phyloP scores from a whole-genome alignment of 2,329 filamentous ascomycete genomes.

The Rutstroemia sp. region DNA sequence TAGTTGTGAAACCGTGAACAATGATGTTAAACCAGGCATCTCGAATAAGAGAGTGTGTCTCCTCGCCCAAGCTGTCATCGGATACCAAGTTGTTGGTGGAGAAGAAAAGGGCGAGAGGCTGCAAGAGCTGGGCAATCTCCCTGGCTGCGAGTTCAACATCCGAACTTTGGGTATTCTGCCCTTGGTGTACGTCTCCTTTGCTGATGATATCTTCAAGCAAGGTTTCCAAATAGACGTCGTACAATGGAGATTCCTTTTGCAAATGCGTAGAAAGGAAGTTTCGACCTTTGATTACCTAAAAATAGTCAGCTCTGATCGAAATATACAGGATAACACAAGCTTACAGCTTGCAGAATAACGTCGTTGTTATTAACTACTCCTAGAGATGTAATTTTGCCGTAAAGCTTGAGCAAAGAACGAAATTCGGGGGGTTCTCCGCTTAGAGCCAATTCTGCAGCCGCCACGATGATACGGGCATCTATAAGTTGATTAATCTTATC shows the following conservation, averaged over 20 bases:
- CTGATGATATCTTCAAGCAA: conserved; percentile 82
- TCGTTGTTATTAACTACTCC: conserved; percentile 63
- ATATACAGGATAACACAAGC: conserved; percentile 25
- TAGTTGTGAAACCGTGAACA: conserved; percentile 79
- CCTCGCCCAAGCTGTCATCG: conserved; percentile 47
- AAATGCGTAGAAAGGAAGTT: conserved; percentile 67
- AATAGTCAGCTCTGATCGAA: conserved; percentile 2
- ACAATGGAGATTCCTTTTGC: conserved; percentile 63
- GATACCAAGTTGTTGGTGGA: conserved; percentile 52
- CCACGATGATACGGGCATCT: conserved; percentile 78
- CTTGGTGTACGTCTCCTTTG: conserved; percentile 77
- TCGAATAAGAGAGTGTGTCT: conserved; percentile 65
- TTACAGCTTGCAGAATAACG: conserved; percentile 63
- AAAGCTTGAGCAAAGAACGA: conserved; percentile 76
- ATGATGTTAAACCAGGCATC: conserved; percentile 99
- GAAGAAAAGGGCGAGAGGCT: conserved; percentile 80
- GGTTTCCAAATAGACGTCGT: conserved; percentile 76
- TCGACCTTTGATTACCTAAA: conserved; percentile 66
- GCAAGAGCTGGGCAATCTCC: conserved; percentile 81
- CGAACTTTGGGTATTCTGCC: conserved; percentile 63
- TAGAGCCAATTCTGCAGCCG: conserved; percentile 70
- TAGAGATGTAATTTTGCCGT: conserved; percentile 66
- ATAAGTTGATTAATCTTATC: conserved; percentile 73
- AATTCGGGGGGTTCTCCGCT: conserved; percentile 77
- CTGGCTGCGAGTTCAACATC: conserved; percentile 77